phyloP scores from a whole-genome alignment of 345 rosid species.

The Dovyalis caffra region DNA sequence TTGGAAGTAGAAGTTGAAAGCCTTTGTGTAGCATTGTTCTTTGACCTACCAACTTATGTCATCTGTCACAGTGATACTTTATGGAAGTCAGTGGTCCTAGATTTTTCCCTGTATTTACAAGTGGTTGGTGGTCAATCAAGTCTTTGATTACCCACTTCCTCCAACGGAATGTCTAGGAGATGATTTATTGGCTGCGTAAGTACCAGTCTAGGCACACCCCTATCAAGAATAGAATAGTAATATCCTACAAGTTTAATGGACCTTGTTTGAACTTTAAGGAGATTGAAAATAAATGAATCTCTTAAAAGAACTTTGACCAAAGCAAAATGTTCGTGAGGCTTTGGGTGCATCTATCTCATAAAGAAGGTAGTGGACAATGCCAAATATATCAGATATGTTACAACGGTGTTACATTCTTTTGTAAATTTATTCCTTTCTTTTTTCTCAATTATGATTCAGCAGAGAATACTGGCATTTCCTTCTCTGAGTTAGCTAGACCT shows the following conservation, averaged over 20 bases:
- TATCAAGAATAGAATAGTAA: too few species aligned
- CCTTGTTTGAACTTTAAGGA: too few species aligned
- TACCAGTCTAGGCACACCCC: too few species aligned
- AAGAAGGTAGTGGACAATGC: neutral
- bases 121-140: neutral
- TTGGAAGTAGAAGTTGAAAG: constrained; percentile 2
- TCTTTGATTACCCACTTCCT: neutral
- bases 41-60: neutral
- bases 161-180: too few species aligned
- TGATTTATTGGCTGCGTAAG: too few species aligned
- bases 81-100: neutral
- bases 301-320: too few species aligned
- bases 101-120: neutral
- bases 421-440: neutral
- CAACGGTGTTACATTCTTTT: neutral
- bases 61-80: neutral
- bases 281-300: too few species aligned
- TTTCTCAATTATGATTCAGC: neutral
- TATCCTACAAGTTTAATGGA: too few species aligned
- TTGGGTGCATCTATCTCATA: neutral
- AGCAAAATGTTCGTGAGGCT: too few species aligned
- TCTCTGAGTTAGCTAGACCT: constrained; percentile 1
- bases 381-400: neutral
- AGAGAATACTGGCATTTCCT: neutral
- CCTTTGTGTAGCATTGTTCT: neutral